A percentile compares a stretch with the other conserved stretches of the same genome.
These are phyloP conservation scores for Actinomucor elegans DNA, from an alignment of 371 early-diverging fungal species.

Conservation along the genomic window DNA sequence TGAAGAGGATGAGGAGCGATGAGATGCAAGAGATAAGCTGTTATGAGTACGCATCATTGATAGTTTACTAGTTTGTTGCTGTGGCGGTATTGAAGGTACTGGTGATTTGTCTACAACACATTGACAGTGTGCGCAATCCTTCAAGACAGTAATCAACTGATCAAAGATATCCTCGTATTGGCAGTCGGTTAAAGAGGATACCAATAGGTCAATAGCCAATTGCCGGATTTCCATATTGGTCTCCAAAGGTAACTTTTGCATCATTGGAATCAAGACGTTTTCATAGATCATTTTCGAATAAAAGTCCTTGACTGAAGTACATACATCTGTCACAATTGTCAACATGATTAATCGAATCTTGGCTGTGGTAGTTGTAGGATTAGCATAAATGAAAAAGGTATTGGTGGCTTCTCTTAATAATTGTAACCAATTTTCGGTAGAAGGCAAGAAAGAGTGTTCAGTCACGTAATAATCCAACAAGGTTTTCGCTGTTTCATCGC, in stretches of 20 bases:
- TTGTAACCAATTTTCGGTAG: slow-evolving; percentile 61
- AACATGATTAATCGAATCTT: slow-evolving; percentile 51
- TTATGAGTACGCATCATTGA: not conserved
- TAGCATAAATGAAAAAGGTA: slow-evolving; percentile 54
- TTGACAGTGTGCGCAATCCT: slow-evolving; percentile 43
- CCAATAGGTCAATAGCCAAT: slow-evolving; percentile 50
- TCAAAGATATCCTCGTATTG: slow-evolving; percentile 42
- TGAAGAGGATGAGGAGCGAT: not conserved
- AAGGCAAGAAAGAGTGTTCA: slow-evolving; percentile 66
- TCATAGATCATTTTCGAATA: slow-evolving; percentile 51
- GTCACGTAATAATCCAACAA: slow-evolving; percentile 60
- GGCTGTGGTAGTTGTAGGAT: slow-evolving; percentile 11
- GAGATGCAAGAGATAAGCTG: not conserved
- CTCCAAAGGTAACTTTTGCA: slow-evolving; percentile 55
- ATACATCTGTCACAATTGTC: slow-evolving; percentile 56
- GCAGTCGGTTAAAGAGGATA: slow-evolving; percentile 37
- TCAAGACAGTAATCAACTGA: slow-evolving; percentile 39
- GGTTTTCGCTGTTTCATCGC: slow-evolving; percentile 55
- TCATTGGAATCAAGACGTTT: slow-evolving; percentile 57
- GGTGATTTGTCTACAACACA: too few species aligned
- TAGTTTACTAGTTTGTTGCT: not conserved
- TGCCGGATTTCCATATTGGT: slow-evolving; percentile 50
- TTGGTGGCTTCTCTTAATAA: slow-evolving; percentile 54
- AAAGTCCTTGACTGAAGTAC: slow-evolving; percentile 58
- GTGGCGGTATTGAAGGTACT: too few species aligned